Percentiles rank a stretch among this genome's conserved stretches.
Evolutionary conservation across 106 monocot species (phyloP).

Genomic region (Dendrobium officinale): DNA sequence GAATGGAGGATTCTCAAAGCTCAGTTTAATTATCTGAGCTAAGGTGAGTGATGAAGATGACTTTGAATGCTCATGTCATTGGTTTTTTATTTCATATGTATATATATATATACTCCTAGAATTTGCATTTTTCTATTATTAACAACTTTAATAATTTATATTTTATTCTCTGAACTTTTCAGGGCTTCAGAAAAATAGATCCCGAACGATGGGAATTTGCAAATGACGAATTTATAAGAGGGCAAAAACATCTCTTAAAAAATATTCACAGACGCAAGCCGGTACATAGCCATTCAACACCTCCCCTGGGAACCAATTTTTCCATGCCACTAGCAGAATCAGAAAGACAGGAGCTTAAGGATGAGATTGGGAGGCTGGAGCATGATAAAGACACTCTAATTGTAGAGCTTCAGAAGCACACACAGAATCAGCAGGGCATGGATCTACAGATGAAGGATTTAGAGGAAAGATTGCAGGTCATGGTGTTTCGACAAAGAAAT

Average conservation of each 20-base stretch:
- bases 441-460: constrained; percentile 57
- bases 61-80: too few species aligned
- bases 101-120: background rate
- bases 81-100: too few species aligned
- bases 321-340: constrained; percentile 29
- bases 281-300: constrained; percentile 62
- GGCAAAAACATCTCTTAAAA: constrained; percentile 52
- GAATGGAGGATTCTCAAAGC: too few species aligned
- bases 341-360: constrained; percentile 64
- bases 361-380: constrained; percentile 53
- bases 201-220: constrained; percentile 82
- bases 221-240: constrained; percentile 76
- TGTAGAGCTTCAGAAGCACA: constrained; percentile 46
- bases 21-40: too few species aligned
- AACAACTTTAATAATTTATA: background rate
- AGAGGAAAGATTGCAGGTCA: constrained; percentile 39
- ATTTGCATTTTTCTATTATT: background rate
- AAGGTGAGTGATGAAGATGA: too few species aligned
- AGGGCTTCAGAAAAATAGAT: constrained; percentile 83
- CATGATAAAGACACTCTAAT: constrained; percentile 43
- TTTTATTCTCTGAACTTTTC: background rate
- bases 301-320: constrained; percentile 24
- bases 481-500: constrained; percentile 44
- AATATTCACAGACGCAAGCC: constrained; percentile 79
- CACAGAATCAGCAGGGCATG: constrained; percentile 38